Evolutionary conservation across 306 rosid genomes (phyloP).

Genomic region (Trifolium repens): DNA sequence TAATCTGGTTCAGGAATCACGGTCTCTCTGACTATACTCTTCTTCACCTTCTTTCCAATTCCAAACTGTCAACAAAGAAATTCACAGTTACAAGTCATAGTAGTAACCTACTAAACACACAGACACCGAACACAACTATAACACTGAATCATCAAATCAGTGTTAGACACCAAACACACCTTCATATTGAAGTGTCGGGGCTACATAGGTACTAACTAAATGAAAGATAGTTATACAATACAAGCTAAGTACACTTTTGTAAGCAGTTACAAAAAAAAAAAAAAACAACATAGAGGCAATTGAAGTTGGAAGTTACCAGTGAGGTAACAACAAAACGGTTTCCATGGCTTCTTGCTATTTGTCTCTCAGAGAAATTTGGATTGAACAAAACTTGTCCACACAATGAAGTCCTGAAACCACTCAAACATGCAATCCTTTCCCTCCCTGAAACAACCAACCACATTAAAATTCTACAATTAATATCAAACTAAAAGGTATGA

Average conservation of each 20-base stretch:
- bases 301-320: slow-evolving; percentile 62
- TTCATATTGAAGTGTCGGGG: background rate
- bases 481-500: background rate
- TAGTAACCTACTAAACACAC: background rate
- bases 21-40: slow-evolving; percentile 55
- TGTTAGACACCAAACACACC: background rate
- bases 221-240: slow-evolving; percentile 27
- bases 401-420: slow-evolving; percentile 59
- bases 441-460: slow-evolving; percentile 57
- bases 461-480: slow-evolving; percentile 8
- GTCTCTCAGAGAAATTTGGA: slow-evolving; percentile 46
- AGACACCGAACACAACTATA: background rate
- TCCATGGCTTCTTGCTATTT: slow-evolving; percentile 43
- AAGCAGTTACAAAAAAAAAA: slow-evolving; percentile 1
- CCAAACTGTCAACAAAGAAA: slow-evolving; percentile 68
- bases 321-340: slow-evolving; percentile 67
- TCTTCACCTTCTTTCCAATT: slow-evolving; percentile 66
- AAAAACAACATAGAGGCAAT: slow-evolving; percentile 17
- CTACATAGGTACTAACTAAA: background rate
- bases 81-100: slow-evolving; percentile 29
- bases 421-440: slow-evolving; percentile 48
- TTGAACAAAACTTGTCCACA: slow-evolving; percentile 53
- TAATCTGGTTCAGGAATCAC: slow-evolving; percentile 94
- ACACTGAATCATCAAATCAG: background rate
- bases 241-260: background rate